Evolutionary conservation across 2,329 filamentous ascomycete genomes (phyloP).

Genomic region (Aspergillus sergii): DNA sequence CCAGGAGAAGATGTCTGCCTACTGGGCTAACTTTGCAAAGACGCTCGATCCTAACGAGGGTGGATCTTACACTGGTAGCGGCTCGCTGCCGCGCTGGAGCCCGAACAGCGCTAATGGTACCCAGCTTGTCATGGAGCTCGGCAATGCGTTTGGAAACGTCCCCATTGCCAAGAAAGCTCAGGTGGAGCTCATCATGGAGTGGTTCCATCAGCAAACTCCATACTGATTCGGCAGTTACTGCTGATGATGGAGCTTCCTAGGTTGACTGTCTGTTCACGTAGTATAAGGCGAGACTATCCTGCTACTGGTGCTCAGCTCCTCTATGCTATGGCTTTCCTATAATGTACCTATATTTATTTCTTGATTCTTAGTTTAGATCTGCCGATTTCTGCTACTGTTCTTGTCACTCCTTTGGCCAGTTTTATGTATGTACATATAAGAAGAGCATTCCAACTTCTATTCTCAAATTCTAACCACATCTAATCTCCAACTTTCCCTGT

Average conservation of each 20-base stretch:
- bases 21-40: constrained; percentile 41
- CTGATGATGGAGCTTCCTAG: too few relatives aligned
- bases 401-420: neutral
- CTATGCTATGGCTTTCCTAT: neutral
- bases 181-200: constrained; percentile 26
- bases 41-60: constrained; percentile 30
- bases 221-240: neutral
- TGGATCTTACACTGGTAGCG: constrained; percentile 22
- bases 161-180: constrained; percentile 23
- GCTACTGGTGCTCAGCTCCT: neutral
- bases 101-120: constrained; percentile 24
- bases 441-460: too few relatives aligned
- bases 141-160: constrained; percentile 22
- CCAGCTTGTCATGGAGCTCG: constrained; percentile 26
- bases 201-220: constrained; percentile 21
- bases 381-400: neutral
- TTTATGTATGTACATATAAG: neutral
- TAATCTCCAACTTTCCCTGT: too few relatives aligned
- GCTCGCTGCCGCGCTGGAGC: constrained; percentile 20
- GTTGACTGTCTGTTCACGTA: neutral
- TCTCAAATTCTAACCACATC: too few relatives aligned
- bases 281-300: neutral
- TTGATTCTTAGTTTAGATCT: neutral
- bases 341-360: neutral
- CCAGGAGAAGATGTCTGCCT: constrained; percentile 31